phyloP scores from a whole-genome alignment of 257 asterid species.

The Rhazya stricta region DNA sequence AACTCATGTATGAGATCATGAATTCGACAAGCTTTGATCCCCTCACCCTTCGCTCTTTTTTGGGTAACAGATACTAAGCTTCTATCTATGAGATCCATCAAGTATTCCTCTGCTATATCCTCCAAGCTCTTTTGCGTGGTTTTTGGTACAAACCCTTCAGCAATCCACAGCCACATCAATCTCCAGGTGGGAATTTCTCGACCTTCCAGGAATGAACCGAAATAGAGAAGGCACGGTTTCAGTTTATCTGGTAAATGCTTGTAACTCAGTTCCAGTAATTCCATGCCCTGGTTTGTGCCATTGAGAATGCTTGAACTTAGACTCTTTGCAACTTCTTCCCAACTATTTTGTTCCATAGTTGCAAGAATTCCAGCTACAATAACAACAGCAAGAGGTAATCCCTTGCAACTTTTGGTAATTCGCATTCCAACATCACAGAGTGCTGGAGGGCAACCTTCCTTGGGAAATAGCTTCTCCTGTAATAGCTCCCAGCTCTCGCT shows the following conservation, averaged over 20 bases:
- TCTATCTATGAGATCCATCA: background rate
- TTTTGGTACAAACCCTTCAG: background rate
- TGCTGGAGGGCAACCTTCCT: background rate
- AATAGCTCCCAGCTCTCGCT: slow-evolving; percentile 8
- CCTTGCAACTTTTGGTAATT: background rate
- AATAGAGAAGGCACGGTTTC: slow-evolving; percentile 7
- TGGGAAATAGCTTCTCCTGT: slow-evolving; percentile 3
- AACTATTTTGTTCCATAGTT: background rate
- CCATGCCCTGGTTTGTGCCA: background rate
- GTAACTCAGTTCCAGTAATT: background rate
- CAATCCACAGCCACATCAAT: background rate
- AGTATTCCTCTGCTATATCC: background rate
- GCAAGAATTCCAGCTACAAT: background rate
- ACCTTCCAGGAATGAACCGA: background rate
- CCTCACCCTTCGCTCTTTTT: background rate
- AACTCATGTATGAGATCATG: background rate
- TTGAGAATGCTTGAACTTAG: background rate
- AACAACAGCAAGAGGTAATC: background rate
- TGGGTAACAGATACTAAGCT: background rate
- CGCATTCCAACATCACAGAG: background rate
- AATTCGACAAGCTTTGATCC: background rate
- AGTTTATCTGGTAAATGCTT: background rate
- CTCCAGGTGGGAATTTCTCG: background rate
- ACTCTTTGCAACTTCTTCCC: background rate
- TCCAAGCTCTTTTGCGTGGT: background rate